Base-by-base conservation (phyloP, 1,284 basidiomycete species). In the Pyrrhoderma noxium region DNA sequence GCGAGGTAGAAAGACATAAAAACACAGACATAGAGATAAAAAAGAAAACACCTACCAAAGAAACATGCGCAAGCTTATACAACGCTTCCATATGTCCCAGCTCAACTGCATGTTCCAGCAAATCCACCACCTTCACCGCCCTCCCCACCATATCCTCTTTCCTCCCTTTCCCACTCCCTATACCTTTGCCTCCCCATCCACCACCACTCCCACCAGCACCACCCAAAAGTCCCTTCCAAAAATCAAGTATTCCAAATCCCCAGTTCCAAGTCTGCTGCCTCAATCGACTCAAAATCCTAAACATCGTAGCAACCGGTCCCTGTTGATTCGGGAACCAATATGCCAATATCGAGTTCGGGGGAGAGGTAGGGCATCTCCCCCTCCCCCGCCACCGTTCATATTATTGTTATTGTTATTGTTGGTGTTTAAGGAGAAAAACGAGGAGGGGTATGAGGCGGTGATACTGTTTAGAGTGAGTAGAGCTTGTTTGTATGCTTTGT, bases 11-110 rank as follows among this genome's bases (percentile, higher is more conserved):
- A 52, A 45, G 59, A 9, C 1, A 43, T 52, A 21, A 59, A 8
- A n/a, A n/a, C n/a, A n/a, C n/a, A n/a, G n/a, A n/a, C n/a, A n/a
- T 47, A 46, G n/a, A 11, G 7, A 40, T 40, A 22, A 7, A 8
- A 5, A 14, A 5, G 8, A 18, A 11, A 40, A 5, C 5, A 70
- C 80, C 60, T 60, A 89, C 87, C 62, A 95, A 66, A 38, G 80
- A 82, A 25, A 94, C 65, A 47, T 83, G 75, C 0, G 79, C 91
- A 7, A 89, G 72, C 2, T 78, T 75, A 58, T 78, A 85, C 47
- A 88, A 66, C 1, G 90, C 91, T 56, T 93, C 89, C 45, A 65
- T 67, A 62, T 89, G 82, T 2, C 92, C 93, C 40, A 86, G 67
- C 51, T 86, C 84, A 8, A 83, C 80, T 0, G 92, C 89, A 64